Evolutionary conservation across 2,329 filamentous ascomycete species (phyloP), one percentile per base, ranked within the genome.

Genomic region (Ascochyta fabae): DNA sequence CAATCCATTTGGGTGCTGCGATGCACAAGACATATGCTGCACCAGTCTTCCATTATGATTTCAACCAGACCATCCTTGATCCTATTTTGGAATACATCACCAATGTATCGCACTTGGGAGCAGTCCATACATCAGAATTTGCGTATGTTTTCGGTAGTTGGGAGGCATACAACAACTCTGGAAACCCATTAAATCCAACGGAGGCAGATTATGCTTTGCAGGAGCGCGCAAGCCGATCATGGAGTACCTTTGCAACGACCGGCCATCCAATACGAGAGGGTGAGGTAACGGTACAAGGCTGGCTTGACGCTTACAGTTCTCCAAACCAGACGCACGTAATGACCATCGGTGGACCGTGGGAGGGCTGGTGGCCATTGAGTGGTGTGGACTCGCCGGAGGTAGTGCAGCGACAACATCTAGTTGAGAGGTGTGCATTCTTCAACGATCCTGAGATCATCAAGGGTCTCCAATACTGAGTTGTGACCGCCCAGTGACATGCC

Each of bases 1-100:
- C 81, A 0, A 61, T 82, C 8, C 74, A 75, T 45, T 78, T 78
- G 47, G 81, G 74, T 2, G 59, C 72, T 27, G 71, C 76, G 1
- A 68, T 83, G 23, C 71, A 77, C 1, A 56, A 67, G 13, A 71
- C 68, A 24, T 75, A 70, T 4, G 77, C 75, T 55, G 62, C 67
- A 4, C 53, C 60, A 4, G 79, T 82, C 4, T 85, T 80, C 62
- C 68, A 83, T 1, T 84, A 81, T 66, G 70, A 79, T 56, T 81
- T 80, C 71, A 85, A 85, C 65, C 81, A 84, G 61, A 85, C 83
- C 0, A 75, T 85, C n/a, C 69, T 83, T 2, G 78, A 77, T 3
- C 73, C 77, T 0, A 74, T 80, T 27, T 64, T 84, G n/a, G 67
- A 69, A 9, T 47, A 70, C 3, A 39, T 57, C 7, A 61, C 61